Evolutionary conservation across 257 asterid species (phyloP).

Genomic region (Buddleja alternifolia): DNA sequence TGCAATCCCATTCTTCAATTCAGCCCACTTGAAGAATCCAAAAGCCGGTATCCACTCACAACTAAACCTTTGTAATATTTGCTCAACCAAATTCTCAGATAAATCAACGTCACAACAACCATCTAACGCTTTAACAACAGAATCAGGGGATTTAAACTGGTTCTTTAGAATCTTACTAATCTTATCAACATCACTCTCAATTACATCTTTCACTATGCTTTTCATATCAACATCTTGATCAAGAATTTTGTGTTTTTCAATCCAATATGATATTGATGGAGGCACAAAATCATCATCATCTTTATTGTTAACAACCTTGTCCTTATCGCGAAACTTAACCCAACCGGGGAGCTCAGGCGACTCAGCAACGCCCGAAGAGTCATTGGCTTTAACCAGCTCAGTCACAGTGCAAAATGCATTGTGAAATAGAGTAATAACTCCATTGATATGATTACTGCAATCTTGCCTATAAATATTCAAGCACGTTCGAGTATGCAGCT

Average conservation of each 20-base stretch:
- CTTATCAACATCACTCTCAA: constrained; percentile 65
- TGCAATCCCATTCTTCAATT: constrained; percentile 35
- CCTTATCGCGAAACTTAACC: constrained; percentile 49
- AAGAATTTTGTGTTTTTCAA: constrained; percentile 44
- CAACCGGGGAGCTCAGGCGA: constrained; percentile 85
- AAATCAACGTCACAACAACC: constrained; percentile 50
- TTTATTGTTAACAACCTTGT: constrained; percentile 13
- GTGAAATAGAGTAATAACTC: constrained; percentile 30
- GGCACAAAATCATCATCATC: constrained; percentile 78
- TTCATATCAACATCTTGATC: constrained; percentile 44
- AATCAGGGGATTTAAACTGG: constrained; percentile 50
- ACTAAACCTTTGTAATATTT: constrained; percentile 72
- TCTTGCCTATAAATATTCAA: constrained; percentile 26
- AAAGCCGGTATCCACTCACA: constrained; percentile 71
- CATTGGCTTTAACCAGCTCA: constrained; percentile 37
- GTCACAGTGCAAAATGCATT: constrained; percentile 47
- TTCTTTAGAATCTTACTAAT: constrained; percentile 58
- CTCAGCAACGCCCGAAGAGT: constrained; percentile 38
- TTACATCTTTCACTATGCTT: constrained; percentile 33
- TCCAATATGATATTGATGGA: constrained; percentile 78
- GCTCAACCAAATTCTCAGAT: constrained; percentile 60
- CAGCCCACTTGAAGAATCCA: constrained; percentile 89
- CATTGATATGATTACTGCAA: constrained; percentile 23
- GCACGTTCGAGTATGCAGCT: constrained; percentile 25
- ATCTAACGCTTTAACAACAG: constrained; percentile 49